Conservation (phyloP, 179 eudicot species). For the Spergularia azorica region DNA sequence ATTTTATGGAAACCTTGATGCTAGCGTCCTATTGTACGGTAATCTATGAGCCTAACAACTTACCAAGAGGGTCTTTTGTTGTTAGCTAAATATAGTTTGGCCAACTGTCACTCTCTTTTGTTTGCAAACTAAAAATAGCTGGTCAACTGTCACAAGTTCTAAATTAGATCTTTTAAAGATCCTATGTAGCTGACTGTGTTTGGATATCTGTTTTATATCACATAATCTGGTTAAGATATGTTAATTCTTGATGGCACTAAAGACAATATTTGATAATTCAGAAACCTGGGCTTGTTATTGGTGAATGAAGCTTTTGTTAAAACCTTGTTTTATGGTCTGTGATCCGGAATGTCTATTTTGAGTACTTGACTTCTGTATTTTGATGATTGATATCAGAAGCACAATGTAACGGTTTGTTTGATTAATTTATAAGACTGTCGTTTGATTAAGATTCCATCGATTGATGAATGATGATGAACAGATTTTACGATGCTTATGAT, state of each 20-base stretch:
- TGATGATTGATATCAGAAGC: background rate
- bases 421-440: background rate
- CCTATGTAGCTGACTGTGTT: background rate
- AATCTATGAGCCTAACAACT: background rate
- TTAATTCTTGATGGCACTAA: background rate
- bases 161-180: slow-evolving; percentile 6
- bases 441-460: background rate
- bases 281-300: background rate
- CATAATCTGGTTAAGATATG: background rate
- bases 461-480: too few relatives aligned
- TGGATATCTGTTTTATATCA: slow-evolving; percentile 1
- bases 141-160: slow-evolving; percentile 10
- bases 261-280: background rate
- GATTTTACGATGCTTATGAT: too few relatives aligned
- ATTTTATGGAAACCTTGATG: background rate
- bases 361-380: background rate
- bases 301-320: background rate
- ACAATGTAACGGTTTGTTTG: background rate
- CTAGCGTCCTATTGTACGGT: slow-evolving; percentile 22
- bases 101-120: slow-evolving; percentile 5
- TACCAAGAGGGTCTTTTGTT: background rate
- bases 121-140: slow-evolving; percentile 2
- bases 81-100: slow-evolving; percentile 12
- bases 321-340: background rate
- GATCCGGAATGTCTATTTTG: background rate